Base-by-base conservation (phyloP, 2,329 filamentous ascomycete genomes). In the Pseudogymnoascus sp. region DNA sequence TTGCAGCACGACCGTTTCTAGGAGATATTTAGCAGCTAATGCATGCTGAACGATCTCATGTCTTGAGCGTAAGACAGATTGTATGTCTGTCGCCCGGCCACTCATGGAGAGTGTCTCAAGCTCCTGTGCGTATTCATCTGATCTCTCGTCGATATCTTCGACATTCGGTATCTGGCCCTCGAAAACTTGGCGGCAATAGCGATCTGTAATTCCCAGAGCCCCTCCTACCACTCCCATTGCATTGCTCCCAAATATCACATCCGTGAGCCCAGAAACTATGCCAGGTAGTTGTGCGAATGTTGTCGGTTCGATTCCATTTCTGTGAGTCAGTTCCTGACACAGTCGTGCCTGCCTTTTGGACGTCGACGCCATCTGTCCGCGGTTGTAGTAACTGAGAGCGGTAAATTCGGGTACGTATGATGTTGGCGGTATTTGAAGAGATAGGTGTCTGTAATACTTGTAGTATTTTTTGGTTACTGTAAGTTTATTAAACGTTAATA, bases 11-110 rank as follows among this genome's bases (percentile, higher is more conserved):
- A 69, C 26, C 19, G 64, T 33, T 0, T 59, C n/a, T 3, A 69
- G 26, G 3, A 73, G 64, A 59, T 69, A 68, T 9, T 63, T 21
- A 1, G 65, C 40, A 17, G 64, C 62, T 13, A 36, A 9, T 1
- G 64, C 65, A 60, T 67, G 64, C 33, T 67, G 64, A 1, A 63
- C 19, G 7, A 66, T 50, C 28, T 67, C 62, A 1, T 42, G 60
- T 7, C 62, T 23, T 2, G 47, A 28, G 19, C 62, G 47, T 7
- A 57, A 0, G 8, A 64, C 3, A 53, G 26, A 53, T 31, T 53
- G 15, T 31, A 31, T 7, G n/a, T 53, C 47, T 0, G 47, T 53
- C 9, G 26, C n/a, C 9, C 47, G 26, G 17, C 47, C 47, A 4
- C 47, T 53, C 10, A n/a, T 13, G 2, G 26, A 53, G 11, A 53